Evolutionary conservation across 2,329 filamentous ascomycete species (phyloP).

Genomic region (Colletotrichum simmondsii): DNA sequence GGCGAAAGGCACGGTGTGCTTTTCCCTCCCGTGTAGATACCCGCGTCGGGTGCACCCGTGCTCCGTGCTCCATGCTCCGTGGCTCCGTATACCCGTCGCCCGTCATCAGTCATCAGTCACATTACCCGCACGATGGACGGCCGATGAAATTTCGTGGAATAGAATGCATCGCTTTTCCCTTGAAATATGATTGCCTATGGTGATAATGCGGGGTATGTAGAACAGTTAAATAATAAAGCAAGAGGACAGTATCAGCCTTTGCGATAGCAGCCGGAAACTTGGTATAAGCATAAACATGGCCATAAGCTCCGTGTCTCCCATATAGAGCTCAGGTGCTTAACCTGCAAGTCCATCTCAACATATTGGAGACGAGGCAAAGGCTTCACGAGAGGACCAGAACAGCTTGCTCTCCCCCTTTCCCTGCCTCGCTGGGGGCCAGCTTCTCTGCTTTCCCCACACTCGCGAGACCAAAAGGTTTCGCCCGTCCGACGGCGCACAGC

Average conservation of each 20-base stretch:
- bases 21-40: neutral
- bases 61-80: neutral
- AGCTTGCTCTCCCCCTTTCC: neutral
- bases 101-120: neutral
- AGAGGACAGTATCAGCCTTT: neutral
- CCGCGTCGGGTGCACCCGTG: neutral
- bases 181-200: neutral
- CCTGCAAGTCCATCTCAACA: neutral
- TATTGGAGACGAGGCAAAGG: neutral
- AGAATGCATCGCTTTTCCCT: neutral
- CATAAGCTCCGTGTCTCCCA: neutral
- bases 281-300: neutral
- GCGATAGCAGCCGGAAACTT: neutral
- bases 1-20: neutral
- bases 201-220: neutral
- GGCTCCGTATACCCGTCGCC: neutral
- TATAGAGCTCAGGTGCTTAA: neutral
- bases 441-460: neutral
- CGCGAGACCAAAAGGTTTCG: slow-evolving; percentile 12
- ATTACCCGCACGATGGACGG: neutral
- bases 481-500: slow-evolving; percentile 20
- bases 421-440: neutral
- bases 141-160: neutral
- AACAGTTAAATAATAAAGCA: neutral
- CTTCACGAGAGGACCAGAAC: neutral